Percentiles rank a stretch among this genome's conserved stretches.
phyloP scores from a whole-genome alignment of 257 asterid species.

The Capsicum baccatum region DNA sequence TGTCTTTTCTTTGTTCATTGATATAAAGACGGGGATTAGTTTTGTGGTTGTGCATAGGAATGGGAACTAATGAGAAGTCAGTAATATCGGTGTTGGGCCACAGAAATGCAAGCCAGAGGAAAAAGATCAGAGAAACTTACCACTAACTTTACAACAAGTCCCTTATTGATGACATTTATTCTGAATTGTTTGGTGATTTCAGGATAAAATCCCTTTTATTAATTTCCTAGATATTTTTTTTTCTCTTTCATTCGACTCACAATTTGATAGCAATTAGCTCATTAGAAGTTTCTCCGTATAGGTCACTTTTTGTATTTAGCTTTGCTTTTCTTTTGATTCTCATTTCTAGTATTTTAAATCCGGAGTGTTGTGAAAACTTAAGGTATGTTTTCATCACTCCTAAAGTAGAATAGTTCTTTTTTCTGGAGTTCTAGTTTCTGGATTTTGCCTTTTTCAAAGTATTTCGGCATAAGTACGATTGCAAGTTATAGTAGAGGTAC shows the following conservation, averaged over 20 bases:
- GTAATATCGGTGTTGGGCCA: too few relatives aligned
- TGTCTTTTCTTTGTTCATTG: background rate
- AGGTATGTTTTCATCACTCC: background rate
- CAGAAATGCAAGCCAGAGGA: too few relatives aligned
- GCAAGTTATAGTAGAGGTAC: too few relatives aligned
- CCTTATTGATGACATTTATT: conserved; percentile 51
- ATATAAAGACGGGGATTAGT: too few relatives aligned
- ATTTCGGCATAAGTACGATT: too few relatives aligned
- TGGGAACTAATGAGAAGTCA: too few relatives aligned
- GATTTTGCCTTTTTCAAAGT: background rate
- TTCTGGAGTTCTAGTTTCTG: too few relatives aligned
- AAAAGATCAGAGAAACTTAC: too few relatives aligned
- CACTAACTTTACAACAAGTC: conserved; percentile 55
- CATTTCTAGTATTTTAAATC: background rate
- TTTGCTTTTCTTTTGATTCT: background rate
- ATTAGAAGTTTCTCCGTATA: background rate
- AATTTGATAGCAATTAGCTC: background rate
- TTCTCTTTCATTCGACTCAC: background rate
- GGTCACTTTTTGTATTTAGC: background rate
- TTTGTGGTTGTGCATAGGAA: too few relatives aligned
- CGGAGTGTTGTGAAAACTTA: background rate
- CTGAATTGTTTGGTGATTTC: conserved; percentile 80
- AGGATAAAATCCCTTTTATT: conserved; percentile 42
- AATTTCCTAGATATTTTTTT: background rate
- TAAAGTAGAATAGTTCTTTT: too few relatives aligned